Percentiles rank a stretch among this genome's conserved stretches.
These are phyloP conservation scores for Penicillium bialowiezense DNA, from an alignment of 495 filamentous ascomycete genomes.

Conservation along the genomic window DNA sequence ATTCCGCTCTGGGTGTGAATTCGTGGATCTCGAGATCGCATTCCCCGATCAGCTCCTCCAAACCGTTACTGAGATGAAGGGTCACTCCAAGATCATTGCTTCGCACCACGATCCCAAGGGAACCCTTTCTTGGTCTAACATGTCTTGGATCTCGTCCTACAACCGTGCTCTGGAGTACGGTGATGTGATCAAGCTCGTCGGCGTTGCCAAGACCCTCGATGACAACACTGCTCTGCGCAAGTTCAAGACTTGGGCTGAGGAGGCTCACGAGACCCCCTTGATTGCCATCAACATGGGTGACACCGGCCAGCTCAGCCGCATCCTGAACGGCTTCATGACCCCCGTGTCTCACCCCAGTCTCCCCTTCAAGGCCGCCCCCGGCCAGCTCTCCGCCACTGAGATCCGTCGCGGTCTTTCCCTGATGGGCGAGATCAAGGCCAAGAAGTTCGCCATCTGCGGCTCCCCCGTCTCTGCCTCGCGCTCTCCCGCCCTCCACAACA, in stretches of 20 bases:
- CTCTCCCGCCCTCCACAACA: conserved; percentile 87
- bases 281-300: conserved; percentile 97
- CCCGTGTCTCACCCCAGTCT: conserved; percentile 89
- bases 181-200: conserved; percentile 93
- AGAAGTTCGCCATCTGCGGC: conserved; percentile 84
- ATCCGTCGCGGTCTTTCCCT: conserved; percentile 75
- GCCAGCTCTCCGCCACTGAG: conserved; percentile 88
- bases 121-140: conserved; percentile 80
- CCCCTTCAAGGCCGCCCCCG: conserved; percentile 90
- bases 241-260: conserved; percentile 75
- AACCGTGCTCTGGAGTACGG: conserved; percentile 83
- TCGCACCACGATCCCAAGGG: conserved; percentile 89
- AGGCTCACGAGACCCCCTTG: conserved; percentile 70
- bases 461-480: conserved; percentile 75
- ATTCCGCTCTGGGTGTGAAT: conserved; percentile 81
- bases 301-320: conserved; percentile 80
- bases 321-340: conserved; percentile 91
- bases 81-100: conserved; percentile 79
- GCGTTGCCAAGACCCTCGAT: conserved; percentile 69
- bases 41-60: conserved; percentile 72
- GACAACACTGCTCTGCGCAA: conserved; percentile 83
- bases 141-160: conserved; percentile 82
- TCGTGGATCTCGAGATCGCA: conserved; percentile 88
- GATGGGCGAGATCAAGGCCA: conserved; percentile 74
- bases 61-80: conserved; percentile 63